Evolutionary conservation across 2,329 filamentous ascomycete species (phyloP).

Genomic region (Epichloe hybrida): DNA sequence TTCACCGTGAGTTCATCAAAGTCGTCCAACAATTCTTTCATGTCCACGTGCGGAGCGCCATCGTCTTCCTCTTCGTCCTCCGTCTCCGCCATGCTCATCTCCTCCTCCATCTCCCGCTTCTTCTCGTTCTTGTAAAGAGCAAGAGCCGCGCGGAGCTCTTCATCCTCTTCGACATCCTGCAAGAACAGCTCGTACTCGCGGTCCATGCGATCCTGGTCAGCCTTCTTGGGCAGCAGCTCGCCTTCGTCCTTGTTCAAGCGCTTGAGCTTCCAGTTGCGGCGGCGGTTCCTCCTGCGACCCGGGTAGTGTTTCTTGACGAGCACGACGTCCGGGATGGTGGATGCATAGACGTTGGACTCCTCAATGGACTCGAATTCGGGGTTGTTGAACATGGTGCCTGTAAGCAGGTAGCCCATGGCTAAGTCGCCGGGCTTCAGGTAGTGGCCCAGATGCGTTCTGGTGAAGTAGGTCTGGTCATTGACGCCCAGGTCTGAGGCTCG

Average conservation of each 20-base stretch:
- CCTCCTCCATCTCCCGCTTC: conserved; percentile 37
- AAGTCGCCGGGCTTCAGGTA: conserved; percentile 82
- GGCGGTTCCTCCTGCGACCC: conserved; percentile 65
- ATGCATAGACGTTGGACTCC: conserved; percentile 58
- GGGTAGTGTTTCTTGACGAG: conserved; percentile 96
- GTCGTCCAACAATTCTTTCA: conserved; percentile 79
- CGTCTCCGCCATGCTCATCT: conserved; percentile 55
- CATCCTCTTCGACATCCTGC: conserved; percentile 90
- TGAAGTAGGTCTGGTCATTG: conserved; percentile 82
- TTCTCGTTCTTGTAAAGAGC: conserved; percentile 67
- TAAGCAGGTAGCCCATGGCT: conserved; percentile 85
- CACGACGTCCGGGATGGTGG: conserved; percentile 77
- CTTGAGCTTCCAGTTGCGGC: conserved; percentile 86
- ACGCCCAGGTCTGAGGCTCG: conserved; percentile 73
- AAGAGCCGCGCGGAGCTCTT: conserved; percentile 71
- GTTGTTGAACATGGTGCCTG: conserved; percentile 88
- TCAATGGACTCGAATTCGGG: conserved; percentile 73
- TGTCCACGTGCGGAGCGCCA: conserved; percentile 55
- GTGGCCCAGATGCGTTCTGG: conserved; percentile 76
- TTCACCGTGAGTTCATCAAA: conserved; percentile 64
- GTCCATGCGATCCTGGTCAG: conserved; percentile 79
- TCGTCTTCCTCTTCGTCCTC: conserved; percentile 45
- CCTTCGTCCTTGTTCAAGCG: conserved; percentile 85
- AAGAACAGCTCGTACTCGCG: conserved; percentile 96
- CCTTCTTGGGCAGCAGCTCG: conserved; percentile 72